Evolutionary conservation across 78 protist species (phyloP), one percentile per base, ranked within the genome.

Genomic region (Dictyostelium firmibasis): DNA sequence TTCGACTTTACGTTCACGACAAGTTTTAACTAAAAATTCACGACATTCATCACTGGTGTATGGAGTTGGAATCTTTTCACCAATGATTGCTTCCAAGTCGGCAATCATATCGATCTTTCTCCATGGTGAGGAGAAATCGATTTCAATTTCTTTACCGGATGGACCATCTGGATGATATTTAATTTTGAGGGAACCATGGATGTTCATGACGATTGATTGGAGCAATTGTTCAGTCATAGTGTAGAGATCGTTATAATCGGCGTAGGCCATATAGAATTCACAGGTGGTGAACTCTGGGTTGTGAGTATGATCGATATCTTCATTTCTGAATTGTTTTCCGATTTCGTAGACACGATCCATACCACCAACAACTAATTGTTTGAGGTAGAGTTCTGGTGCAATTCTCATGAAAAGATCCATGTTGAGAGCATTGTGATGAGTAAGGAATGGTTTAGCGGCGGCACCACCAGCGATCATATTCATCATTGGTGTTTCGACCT

Each of bases 261-360:
- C 99, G 91, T 99, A 99, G 25, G 99, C 99, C 99, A 92, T 97
- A 96, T 99, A 99, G 97, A 98, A 98, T 91, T 99, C 99, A 95
- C 99, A 97, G 11, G 99, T 97, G n/a, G 99, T 99, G 97, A 99
- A 99, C 94, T 99, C 99, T 47, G 99, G 99, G 97, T 99, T 99
- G 96, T 99, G 99, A 23, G 99, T 99, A 87, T 97, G 86, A 85
- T 99, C 99, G 44, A 99, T 99, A 31, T 99, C 99, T 86, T 99
- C 99, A 96, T 99, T 99, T 70, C 99, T 96, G 98, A 99, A 99
- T 91, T 98, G 99, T 78, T 99, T 97, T 29, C 99, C 99, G 69
- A 99, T 93, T 97, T 99, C 99, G 76, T 99, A 99, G 23, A 99
- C 99, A 27, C 99, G 97, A 84, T 99, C 99, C 78, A 99, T 50